Evolutionary conservation across 2,329 filamentous ascomycete species (phyloP).

Genomic region (Hymenoscyphus linearis): DNA sequence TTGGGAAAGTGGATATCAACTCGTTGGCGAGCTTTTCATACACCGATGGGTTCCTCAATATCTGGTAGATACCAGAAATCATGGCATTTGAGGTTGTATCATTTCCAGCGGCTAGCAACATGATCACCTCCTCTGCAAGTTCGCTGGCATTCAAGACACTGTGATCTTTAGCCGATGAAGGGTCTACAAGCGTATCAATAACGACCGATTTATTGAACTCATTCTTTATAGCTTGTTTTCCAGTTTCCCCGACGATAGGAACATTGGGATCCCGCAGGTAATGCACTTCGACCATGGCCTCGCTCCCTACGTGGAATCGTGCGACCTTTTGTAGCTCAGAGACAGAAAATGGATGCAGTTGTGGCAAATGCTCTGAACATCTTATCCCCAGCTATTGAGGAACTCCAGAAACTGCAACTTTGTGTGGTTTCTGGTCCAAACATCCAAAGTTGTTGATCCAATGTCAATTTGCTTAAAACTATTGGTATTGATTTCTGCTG

Average conservation of each 20-base stretch:
- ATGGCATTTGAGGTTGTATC: slow-evolving; percentile 1
- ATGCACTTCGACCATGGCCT: not conserved
- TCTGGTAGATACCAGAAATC: not conserved
- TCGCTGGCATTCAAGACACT: not conserved
- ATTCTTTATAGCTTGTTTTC: not conserved
- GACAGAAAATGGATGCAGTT: not conserved
- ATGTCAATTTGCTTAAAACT: not conserved
- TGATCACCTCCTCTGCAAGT: slow-evolving; percentile 4
- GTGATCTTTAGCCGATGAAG: not conserved
- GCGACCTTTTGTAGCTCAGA: not conserved
- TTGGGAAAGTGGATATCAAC: not conserved
- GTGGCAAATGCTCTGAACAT: not conserved
- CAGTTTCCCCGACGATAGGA: not conserved
- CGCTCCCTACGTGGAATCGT: not conserved
- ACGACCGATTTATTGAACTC: not conserved
- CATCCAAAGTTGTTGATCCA: not conserved
- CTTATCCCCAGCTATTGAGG: not conserved
- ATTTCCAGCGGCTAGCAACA: not conserved
- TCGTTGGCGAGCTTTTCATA: not conserved
- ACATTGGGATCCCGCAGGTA: not conserved
- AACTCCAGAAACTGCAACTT: not conserved
- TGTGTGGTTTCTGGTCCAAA: slow-evolving; percentile 1
- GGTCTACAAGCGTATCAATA: slow-evolving; percentile 1
- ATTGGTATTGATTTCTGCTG: not conserved
- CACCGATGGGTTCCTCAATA: not conserved